Evolutionary conservation across 2,329 filamentous ascomycete genomes (phyloP), one percentile per base, ranked within the genome.

Genomic region (Didymella sp.): DNA sequence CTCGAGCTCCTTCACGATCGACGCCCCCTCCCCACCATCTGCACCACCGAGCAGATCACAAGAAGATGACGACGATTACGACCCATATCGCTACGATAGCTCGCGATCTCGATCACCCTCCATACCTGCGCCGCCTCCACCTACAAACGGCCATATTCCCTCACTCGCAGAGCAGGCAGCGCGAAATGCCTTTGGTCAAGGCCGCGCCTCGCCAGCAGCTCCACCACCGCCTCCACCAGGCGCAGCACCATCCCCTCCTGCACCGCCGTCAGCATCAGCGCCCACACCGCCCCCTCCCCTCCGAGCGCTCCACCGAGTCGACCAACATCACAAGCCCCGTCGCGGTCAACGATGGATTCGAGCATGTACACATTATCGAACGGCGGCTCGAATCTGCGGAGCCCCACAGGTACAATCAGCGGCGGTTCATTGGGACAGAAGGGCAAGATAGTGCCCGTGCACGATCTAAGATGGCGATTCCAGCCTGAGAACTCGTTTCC

Each of bases 401-500:
- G 68, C 35, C 65, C 65, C 12, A 65, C 68, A 1, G 64, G 59
- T 42, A 60, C 68, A 44, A 62, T 66, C 21, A 45, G 60, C n/a
- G 61, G 51, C 17, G 50, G 52, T 17, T 64, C 51, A 45, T 50
- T 48, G n/a, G 66, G 67, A 25, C 64, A 68, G 9, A 70, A 68
- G 42, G 65, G 69, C 12, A 69, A 67, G 46, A 60, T 76, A 28
- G 78, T 87, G 55, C 77, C 85, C 11, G 87, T 96, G 46, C 85
- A 92, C 60, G 95, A 98, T 75, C 76, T 82, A 51, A 84, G 94
- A 64, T 99, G 92, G 87, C 89, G 88, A 62, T 99, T 97, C 72
- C 89, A 94, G 67, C 85, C 89, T 43, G 94, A 97, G 68, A 85
- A 83, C 31, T 83, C 90, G 66, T 82, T 98, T 43, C 94, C 95